Evolutionary conservation across 1,139 yeast species (phyloP), one percentile per base, ranked within the genome.

Genomic region (Hyphopichia burtonii): DNA sequence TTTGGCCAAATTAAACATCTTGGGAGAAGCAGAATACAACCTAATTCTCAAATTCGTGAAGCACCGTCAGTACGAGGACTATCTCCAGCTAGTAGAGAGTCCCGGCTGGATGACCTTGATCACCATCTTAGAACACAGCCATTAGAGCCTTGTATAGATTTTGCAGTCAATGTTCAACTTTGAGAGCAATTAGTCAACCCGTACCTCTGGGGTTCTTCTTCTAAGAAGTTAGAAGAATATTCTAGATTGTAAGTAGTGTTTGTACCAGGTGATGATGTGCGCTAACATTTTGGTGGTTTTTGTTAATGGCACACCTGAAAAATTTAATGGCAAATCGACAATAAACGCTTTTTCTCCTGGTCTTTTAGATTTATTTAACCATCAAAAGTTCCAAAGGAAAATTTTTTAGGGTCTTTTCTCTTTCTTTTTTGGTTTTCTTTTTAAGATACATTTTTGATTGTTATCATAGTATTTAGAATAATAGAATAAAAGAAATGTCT

Each of bases 21-120:
- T 85, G 39, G 70, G 77, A 12, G 56, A 65, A 0, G 65, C 66
- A 4, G 96, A 87, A 52, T 66, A 75, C 53, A 52, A 63, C 20
- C 53, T 78, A 41, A 65, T 84, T 35, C 56, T 76, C 9, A 63
- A 70, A 20, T 71, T 69, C 41, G 74, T 76, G 5, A 65, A 65
- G 4, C 61, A 63, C 11, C 63, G 65, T 28, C 56, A 65, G 11
- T 55, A 68, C 11, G 71, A 68, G 25, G 76, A 75, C 45, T 81
- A 80, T 38, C 71, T 76, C 45, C 66, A 71, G 43, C 68, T 90
- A 43, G 68, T 82, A 14, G 83, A 84, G 49, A 68, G 78, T 40
- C 79, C 86, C 0, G 91, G 93, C 0, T 84, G 95, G 91, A 82
- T 80, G 71, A 84, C 93, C 1, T 65, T 87, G 43, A 57, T 83